These are phyloP conservation scores for Polytrichum formosum DNA, from an alignment of 225 moss, liverwort and hornwort genomes.

Conservation along the genomic window DNA sequence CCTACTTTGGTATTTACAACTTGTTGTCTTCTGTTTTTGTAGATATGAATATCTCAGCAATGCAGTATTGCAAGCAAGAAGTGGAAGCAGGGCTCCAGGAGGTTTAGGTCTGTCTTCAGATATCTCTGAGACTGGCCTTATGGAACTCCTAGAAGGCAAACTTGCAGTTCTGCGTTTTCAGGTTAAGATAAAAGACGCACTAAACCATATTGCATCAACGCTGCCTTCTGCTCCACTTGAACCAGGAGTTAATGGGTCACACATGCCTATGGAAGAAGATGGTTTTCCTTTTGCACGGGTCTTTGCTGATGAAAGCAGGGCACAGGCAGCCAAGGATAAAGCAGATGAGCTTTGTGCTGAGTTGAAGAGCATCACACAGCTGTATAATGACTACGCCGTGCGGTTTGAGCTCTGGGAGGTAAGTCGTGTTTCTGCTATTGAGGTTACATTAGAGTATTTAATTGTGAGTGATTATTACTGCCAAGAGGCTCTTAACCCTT, in stretches of 20 bases:
- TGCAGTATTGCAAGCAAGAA: conserved; percentile 95
- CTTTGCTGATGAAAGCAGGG: conserved; percentile 49
- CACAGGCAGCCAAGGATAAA: conserved; percentile 53
- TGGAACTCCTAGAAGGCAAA: conserved; percentile 95
- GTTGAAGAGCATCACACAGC: conserved; percentile 96
- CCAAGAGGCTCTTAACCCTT: too few relatives aligned
- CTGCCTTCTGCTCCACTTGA: conserved; percentile 27
- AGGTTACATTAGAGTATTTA: neutral
- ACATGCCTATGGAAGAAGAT: conserved; percentile 56
- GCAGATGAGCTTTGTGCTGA: conserved; percentile 75
- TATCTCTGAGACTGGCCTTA: conserved; percentile 91
- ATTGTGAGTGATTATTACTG: too few relatives aligned
- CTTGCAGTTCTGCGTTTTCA: conserved; percentile 96
- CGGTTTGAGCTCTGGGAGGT: conserved; percentile 99
- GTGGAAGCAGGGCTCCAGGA: conserved; percentile 78
- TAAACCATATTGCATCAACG: conserved; percentile 59
- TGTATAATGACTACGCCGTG: conserved; percentile 96
- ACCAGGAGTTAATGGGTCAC: conserved; percentile 33
- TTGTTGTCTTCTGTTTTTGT: conserved; percentile 7
- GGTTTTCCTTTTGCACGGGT: conserved; percentile 44
- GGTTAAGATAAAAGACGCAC: conserved; percentile 75
- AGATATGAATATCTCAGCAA: conserved; percentile 98
- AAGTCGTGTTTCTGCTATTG: neutral
- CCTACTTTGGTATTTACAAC: too few relatives aligned
- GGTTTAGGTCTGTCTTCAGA: conserved; percentile 80